Base-by-base conservation (phyloP, 441 rosid genomes). In the Adansonia madagascariensis region DNA sequence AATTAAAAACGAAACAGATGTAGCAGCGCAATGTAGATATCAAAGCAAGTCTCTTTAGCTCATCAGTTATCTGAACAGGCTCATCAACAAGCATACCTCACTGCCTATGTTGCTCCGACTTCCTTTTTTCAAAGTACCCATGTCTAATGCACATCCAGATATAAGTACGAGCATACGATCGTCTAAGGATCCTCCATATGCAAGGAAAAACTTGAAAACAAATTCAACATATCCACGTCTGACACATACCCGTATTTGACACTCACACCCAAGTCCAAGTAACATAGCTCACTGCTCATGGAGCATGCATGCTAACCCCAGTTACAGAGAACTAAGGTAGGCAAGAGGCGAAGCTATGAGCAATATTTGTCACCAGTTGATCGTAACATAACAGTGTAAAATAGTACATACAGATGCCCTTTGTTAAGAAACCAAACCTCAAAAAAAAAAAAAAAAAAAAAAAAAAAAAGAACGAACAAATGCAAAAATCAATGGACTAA, bases 21-120 rank as follows among this genome's bases (percentile, higher is more conserved):
- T 80, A 78, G 79, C 75, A 69, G 75, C 76, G 69, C 46, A 77
- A 57, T 74, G 73, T 79, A 76, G 73, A 73, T 80, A 82, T 83
- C 80, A 80, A 78, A 74, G 78, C 79, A 83, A 76, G 73, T 59
- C 64, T 81, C 87, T 77, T 84, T 86, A 11, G 84, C 88, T 74
- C 83, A 76, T 80, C 78, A 76, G 79, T 78, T 77, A 80, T 81
- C 89, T 53, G 85, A 81, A 81, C 79, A 72, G 80, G 73, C 82
- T 80, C 52, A 69, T 82, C 69, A 77, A 77, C 75, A 75, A 60
- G 63, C 74, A 85, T 79, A 83, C 78, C 74, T 75, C 78, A 76
- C 75, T 73, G 85, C 85, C 80, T 82, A 80, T 53, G 41, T 35
- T 35, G 41, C 41, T 35, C 41, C 41, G 41, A 35, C 41, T 35